phyloP scores from a whole-genome alignment of 345 rosid genomes.

The Corymbia maculata region DNA sequence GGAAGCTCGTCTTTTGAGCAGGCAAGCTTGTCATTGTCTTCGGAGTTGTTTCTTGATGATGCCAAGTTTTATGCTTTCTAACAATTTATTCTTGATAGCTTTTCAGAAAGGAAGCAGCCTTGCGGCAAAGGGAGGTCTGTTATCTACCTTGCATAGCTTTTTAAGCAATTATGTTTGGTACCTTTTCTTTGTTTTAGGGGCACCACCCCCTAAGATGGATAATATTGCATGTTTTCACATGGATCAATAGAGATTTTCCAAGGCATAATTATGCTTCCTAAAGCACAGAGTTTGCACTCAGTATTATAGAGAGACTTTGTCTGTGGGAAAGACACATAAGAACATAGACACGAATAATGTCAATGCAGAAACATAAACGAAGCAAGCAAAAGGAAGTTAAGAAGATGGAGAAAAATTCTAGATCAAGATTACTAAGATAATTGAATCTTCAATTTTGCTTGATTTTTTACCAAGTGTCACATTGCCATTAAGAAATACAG shows the following conservation, averaged over 20 bases:
- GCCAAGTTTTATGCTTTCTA: background rate
- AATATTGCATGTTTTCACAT: background rate
- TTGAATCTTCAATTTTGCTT: background rate
- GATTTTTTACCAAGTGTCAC: background rate
- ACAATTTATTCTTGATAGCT: constrained; percentile 7
- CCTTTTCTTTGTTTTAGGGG: background rate
- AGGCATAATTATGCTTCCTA: background rate
- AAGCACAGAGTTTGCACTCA: background rate
- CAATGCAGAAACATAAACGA: background rate
- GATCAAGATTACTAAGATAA: background rate
- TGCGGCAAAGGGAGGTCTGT: constrained; percentile 90
- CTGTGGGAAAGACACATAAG: background rate
- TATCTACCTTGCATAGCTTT: background rate
- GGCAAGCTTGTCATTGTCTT: constrained; percentile 32
- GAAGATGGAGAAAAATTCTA: background rate
- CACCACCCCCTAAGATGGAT: background rate
- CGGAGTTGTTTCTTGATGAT: background rate
- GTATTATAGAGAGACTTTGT: background rate
- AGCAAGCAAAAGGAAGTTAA: background rate
- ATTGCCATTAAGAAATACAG: background rate
- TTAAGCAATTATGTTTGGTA: background rate
- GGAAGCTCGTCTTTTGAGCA: constrained; percentile 76
- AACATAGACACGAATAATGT: background rate
- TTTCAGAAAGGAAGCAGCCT: constrained; percentile 84
- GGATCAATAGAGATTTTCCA: background rate